Conservation (phyloP, 768 basidiomycete genomes). For the Trametes maxima region DNA sequence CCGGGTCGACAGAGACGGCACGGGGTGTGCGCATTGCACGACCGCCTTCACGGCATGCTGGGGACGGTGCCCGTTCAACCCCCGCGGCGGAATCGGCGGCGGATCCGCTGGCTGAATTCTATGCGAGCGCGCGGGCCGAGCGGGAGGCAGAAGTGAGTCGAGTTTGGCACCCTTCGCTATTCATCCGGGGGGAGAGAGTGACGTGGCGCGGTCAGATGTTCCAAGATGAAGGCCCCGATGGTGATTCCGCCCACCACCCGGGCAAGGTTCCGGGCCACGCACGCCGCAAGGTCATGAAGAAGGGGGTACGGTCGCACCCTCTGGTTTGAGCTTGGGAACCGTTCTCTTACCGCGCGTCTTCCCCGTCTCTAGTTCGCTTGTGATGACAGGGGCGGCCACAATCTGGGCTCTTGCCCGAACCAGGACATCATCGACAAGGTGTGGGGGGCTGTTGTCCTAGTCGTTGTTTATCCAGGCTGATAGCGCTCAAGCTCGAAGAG, state of each 20-base stretch:
- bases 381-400: slow-evolving; percentile 48
- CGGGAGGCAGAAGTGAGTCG: slow-evolving; percentile 45
- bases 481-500: slow-evolving; percentile 55
- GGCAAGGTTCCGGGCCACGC: neutral
- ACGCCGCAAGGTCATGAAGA: slow-evolving; percentile 10
- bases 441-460: neutral
- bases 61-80: neutral
- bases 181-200: neutral
- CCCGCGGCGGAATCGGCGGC: neutral
- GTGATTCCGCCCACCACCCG: neutral
- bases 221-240: neutral
- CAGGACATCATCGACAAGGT: slow-evolving; percentile 79
- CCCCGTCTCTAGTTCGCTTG: slow-evolving; percentile 48
- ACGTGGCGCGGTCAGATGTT: slow-evolving; percentile 10
- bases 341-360: neutral
- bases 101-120: slow-evolving; percentile 71
- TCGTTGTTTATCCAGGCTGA: neutral
- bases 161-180: neutral
- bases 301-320: slow-evolving; percentile 11
- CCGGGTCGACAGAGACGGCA: neutral
- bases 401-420: slow-evolving; percentile 49
- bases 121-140: slow-evolving; percentile 56
- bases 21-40: neutral
- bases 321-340: neutral
- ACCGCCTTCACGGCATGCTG: neutral